A percentile compares a stretch with the other conserved stretches of the same genome.
phyloP scores from a whole-genome alignment of 1,284 basidiomycete species.

The Pholiota adiposa region DNA sequence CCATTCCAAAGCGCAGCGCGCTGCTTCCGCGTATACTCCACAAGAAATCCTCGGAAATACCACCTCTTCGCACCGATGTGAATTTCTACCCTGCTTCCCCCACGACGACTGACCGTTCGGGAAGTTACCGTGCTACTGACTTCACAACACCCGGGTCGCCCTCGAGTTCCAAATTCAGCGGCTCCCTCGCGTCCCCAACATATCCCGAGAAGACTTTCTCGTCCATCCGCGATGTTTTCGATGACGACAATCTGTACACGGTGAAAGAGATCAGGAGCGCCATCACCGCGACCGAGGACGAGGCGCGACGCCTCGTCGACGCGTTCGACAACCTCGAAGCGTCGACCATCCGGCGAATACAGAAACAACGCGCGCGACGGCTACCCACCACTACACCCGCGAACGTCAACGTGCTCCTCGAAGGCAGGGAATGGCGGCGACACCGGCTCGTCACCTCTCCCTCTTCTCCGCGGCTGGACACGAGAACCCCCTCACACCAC shows the following conservation, averaged over 20 bases:
- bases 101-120: background rate
- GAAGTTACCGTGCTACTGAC: background rate
- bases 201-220: constrained; percentile 18
- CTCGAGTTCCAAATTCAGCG: constrained; percentile 4
- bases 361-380: constrained; percentile 39
- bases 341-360: constrained; percentile 53
- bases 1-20: constrained; percentile 33
- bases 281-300: constrained; percentile 65
- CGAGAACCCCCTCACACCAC: background rate
- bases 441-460: constrained; percentile 29
- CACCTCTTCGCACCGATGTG: constrained; percentile 29
- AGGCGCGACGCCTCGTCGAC: constrained; percentile 64
- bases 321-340: constrained; percentile 73
- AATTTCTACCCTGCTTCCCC: constrained; percentile 1
- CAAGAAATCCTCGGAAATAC: constrained; percentile 38
- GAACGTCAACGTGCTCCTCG: constrained; percentile 32
- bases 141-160: background rate
- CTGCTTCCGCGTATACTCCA: constrained; percentile 42
- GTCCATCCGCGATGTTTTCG: constrained; percentile 23
- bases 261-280: constrained; percentile 58
- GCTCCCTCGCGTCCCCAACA: constrained; percentile 17
- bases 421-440: constrained; percentile 38
- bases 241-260: constrained; percentile 29
- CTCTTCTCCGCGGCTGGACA: constrained; percentile 24
- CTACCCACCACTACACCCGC: constrained; percentile 32